Percentiles rank a stretch among this genome's conserved stretches.
Evolutionary conservation across 352 stramenopile species (phyloP).

Genomic region (Phytophthora syringae): DNA sequence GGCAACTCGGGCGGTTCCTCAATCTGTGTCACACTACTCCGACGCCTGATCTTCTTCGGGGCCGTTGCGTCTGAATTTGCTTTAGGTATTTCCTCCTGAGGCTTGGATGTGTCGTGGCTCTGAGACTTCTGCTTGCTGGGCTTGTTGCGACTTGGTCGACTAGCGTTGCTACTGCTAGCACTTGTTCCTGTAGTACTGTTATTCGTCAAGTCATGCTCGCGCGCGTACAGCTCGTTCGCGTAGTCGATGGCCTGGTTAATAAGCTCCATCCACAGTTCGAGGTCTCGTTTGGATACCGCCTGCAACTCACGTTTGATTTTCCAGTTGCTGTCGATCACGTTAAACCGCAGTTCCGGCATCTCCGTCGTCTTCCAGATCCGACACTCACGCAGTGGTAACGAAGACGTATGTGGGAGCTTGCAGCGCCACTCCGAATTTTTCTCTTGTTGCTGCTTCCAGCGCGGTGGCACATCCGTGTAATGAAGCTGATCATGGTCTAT

Average conservation of each 20-base stretch:
- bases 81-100: constrained; percentile 21
- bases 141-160: constrained; percentile 33
- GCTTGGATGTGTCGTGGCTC: constrained; percentile 13
- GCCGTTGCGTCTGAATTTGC: constrained; percentile 25
- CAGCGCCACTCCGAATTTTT: constrained; percentile 37
- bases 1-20: constrained; percentile 36
- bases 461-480: constrained; percentile 58
- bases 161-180: constrained; percentile 40
- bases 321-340: constrained; percentile 77
- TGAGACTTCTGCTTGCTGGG: constrained; percentile 18
- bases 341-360: constrained; percentile 83
- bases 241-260: constrained; percentile 84
- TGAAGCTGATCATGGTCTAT: constrained; percentile 76
- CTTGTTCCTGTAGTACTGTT: constrained; percentile 44
- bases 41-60: constrained; percentile 31
- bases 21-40: constrained; percentile 37
- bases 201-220: constrained; percentile 41
- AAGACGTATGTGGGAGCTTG: constrained; percentile 53
- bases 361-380: constrained; percentile 90
- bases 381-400: constrained; percentile 68
- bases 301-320: constrained; percentile 88
- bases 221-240: constrained; percentile 59
- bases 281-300: constrained; percentile 58
- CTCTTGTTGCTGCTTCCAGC: constrained; percentile 39
- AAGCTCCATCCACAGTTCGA: constrained; percentile 75